Percentiles rank a stretch among this genome's conserved stretches.
phyloP scores from a whole-genome alignment of 2,329 filamentous ascomycete genomes.

The Mycogone perniciosa region DNA sequence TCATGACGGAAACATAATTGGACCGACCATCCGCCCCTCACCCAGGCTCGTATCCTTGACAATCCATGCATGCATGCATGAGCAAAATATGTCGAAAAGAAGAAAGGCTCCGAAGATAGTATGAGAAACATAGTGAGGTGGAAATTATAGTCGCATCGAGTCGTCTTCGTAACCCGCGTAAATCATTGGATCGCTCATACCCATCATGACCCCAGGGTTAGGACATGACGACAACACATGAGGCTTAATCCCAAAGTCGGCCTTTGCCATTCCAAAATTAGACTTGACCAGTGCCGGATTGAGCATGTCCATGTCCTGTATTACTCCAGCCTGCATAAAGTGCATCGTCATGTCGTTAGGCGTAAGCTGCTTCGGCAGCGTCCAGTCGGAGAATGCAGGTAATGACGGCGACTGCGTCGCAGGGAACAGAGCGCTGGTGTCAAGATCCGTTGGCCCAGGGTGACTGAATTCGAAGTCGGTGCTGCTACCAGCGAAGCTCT shows the following conservation, averaged over 20 bases:
- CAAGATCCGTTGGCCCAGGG: slow-evolving; percentile 26
- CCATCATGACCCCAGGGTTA: slow-evolving; percentile 51
- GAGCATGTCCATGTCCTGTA: slow-evolving; percentile 40
- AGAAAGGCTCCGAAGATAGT: too few species aligned
- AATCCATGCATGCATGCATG: too few species aligned
- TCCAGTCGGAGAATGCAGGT: slow-evolving; percentile 27
- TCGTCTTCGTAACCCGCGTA: slow-evolving; percentile 47
- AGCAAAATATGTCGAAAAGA: too few species aligned
- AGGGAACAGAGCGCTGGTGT: slow-evolving; percentile 27
- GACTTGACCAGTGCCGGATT: slow-evolving; percentile 46
- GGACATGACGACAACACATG: slow-evolving; percentile 43
- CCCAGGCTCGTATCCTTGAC: too few species aligned
- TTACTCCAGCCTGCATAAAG: slow-evolving; percentile 36
- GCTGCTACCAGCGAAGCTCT: slow-evolving; percentile 38
- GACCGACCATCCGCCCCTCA: too few species aligned
- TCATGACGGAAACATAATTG: too few species aligned
- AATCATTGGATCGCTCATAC: slow-evolving; percentile 54
- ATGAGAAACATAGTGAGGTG: too few species aligned
- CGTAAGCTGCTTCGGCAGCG: slow-evolving; percentile 19
- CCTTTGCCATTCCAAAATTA: slow-evolving; percentile 45
- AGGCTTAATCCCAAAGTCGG: slow-evolving; percentile 50
- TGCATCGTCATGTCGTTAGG: slow-evolving; percentile 29
- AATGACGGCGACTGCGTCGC: slow-evolving; percentile 28
- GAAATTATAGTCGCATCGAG: slow-evolving; percentile 32
- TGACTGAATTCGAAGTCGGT: slow-evolving; percentile 32